Evolutionary conservation across 352 stramenopile species (phyloP), one percentile per base, ranked within the genome.

Genomic region (Phytophthora cajani): DNA sequence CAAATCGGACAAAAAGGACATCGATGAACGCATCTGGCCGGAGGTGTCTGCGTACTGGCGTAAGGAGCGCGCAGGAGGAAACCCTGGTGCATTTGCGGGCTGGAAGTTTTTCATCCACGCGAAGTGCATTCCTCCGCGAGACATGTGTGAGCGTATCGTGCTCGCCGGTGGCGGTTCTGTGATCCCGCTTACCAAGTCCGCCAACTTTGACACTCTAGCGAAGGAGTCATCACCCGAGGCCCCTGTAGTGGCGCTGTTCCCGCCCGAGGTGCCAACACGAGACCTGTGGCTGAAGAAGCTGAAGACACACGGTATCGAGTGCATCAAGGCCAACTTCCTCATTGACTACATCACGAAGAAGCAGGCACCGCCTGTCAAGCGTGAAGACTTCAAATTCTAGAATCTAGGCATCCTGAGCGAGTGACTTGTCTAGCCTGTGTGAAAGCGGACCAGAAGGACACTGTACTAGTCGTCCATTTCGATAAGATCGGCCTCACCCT

Each of bases 341-440:
- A 93, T 96, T 75, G 89, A 96, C 61, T 93, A 86, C 62, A 75
- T 96, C 57, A 94, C 89, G 27, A 96, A 95, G 72, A 80, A 94
- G 65, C 89, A 94, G 66, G 66, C 69, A 16, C 79, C 80, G 50
- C 79, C 71, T 16, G 81, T 85, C 14, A 75, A 80, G 56, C 71
- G 77, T 10, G 69, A 82, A 46, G 76, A 84, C 63, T 95, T 91
- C 51, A 58, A 64, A 46, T 54, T 92, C 58, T 91, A 86, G 61
- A 64, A 27, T 56, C 25, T 49, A 52, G 19, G 33, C 57, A 63
- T 38, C 12, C 44, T 44, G 12, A 44, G 23, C 25, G 50, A 55
- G 23, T 68, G 55, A 56, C 55, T 23, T 62, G 11, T 7, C 17
- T 25, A 25, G 25, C n/a, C 10, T 50, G 42, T 49, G 42, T 21